Base-by-base conservation (phyloP, 1,139 yeast species). In the Sporopachydermia cereana region DNA sequence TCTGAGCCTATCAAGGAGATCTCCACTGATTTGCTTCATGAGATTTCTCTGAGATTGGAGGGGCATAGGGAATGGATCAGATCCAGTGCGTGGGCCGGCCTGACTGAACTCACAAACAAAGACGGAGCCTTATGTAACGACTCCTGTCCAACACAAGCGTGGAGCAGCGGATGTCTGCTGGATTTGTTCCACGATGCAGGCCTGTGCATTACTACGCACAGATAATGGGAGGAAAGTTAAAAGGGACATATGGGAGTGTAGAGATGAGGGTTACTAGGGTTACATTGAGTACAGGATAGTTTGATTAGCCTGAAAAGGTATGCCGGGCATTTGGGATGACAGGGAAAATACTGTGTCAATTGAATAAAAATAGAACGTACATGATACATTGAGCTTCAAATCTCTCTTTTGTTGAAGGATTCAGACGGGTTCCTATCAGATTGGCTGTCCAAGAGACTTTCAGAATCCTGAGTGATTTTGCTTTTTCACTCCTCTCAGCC, bases 101-200 rank as follows among this genome's bases (percentile, higher is more conserved):
- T 91, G 51, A 79, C 97, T 0, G 98, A 91, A 60, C 69, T 91
- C 57, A 88, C 97, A 3, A 88, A 91, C 59, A 85, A 84, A 61
- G 80, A 83, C 56, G 97, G 97, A 3, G 78, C 68, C 36, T 54
- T 79, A 12, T 91, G 97, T 61, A 57, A 62, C 16, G 98, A 91
- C 60, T 84, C 95, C 1, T 83, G 95, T 53, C 96, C 97, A 2
- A 80, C 96, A 0, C 98, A 91, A 61, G 97, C 97, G 0, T 91
- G 98, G 98, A 84, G 95, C 58, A 67, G 88, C 0, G 82, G 93
- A 2, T 84, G 96, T 55, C 64, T 91, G 49, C 64, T 91, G 44
- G 97, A 91, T 59, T 65, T 91, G 48, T 84, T 79, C 61, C 71
- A 72, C 52, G 95, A 86, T 56, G n/a, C 30, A 27, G n/a, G 14